Evolutionary conservation across 495 filamentous ascomycete genomes (phyloP), one percentile per base, ranked within the genome.

Genomic region (Diplogelasinospora grovesii): DNA sequence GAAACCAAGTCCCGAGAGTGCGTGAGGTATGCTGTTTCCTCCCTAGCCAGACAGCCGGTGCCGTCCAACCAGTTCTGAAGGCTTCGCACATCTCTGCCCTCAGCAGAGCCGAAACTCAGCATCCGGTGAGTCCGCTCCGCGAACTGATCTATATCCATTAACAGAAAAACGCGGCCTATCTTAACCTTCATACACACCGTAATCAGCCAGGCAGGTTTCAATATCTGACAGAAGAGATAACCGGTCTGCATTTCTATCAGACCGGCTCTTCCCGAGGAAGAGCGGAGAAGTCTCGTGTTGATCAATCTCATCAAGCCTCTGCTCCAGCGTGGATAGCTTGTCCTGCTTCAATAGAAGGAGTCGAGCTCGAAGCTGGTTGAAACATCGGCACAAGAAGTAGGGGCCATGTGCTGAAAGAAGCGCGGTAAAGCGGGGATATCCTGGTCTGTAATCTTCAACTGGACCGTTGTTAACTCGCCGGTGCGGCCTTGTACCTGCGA

Each of bases 341-440:
- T 63, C 57, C 34, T 65, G 61, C 20, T 54, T 54, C 5, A 18
- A 22, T 0, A 54, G 40, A 1, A 54, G 41, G 2, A 50, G 21
- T 23, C 59, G 40, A 8, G 53, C 50, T 3, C 63, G 57, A 9
- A 61, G 25, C 23, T 34, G 36, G 13, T 25, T 8, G 43, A 66
- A 64, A 8, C 42, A 47, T 7, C 60, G 56, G 33, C 23, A 62
- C 20, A 57, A 11, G 29, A 60, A 48, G 22, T 53, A 64, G 28
- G 45, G 36, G 10, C 32, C 28, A 36, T 56, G 37, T 0, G 57
- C 24, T 18, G 43, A 42, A 10, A 60, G 19, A 15, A 61, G 49
- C 13, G 61, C 59, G 8, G 52, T 39, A 37, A 52, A 54, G n/a
- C 41, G 57, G 20, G 60, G 62, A 41, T 62, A 64, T 0, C 58